Evolutionary conservation across 129 eudicot species (phyloP).

Genomic region (Helianthus tuberosus): DNA sequence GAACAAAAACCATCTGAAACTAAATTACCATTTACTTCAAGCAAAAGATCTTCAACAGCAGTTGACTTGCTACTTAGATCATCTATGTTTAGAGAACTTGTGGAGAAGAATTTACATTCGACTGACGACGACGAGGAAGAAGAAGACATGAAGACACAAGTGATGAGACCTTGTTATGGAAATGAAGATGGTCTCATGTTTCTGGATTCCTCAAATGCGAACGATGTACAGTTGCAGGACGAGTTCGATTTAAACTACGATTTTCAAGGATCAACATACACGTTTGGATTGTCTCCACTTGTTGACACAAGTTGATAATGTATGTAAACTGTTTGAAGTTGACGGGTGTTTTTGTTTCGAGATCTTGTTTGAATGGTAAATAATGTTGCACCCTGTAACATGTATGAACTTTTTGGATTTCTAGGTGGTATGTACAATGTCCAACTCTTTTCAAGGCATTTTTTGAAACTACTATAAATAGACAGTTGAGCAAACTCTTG

Average conservation of each 20-base stretch:
- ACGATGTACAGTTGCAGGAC: neutral
- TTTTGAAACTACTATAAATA: too few relatives aligned
- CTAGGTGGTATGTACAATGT: too few relatives aligned
- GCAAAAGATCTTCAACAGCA: constrained; percentile 61
- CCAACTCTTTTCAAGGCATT: too few relatives aligned
- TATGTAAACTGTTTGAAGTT: neutral
- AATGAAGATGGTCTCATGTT: constrained; percentile 1
- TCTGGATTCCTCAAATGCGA: constrained; percentile 11
- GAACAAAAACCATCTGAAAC: constrained; percentile 31
- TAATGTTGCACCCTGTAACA: too few relatives aligned
- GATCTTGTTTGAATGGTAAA: too few relatives aligned
- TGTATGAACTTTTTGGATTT: too few relatives aligned
- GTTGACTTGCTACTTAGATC: constrained; percentile 65
- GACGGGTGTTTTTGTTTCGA: neutral
- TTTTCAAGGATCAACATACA: constrained; percentile 11
- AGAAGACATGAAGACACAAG: constrained; percentile 33
- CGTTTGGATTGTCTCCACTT: neutral
- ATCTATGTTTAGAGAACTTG: constrained; percentile 68
- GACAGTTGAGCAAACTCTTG: too few relatives aligned
- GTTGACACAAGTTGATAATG: constrained; percentile 1
- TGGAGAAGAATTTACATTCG: constrained; percentile 56
- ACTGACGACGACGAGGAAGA: constrained; percentile 45
- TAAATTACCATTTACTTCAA: constrained; percentile 41
- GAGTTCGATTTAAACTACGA: constrained; percentile 3
- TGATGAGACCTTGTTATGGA: constrained; percentile 1